Evolutionary conservation across 192 early-diverging fungal species (phyloP).

Genomic region (Backusella luteola): DNA sequence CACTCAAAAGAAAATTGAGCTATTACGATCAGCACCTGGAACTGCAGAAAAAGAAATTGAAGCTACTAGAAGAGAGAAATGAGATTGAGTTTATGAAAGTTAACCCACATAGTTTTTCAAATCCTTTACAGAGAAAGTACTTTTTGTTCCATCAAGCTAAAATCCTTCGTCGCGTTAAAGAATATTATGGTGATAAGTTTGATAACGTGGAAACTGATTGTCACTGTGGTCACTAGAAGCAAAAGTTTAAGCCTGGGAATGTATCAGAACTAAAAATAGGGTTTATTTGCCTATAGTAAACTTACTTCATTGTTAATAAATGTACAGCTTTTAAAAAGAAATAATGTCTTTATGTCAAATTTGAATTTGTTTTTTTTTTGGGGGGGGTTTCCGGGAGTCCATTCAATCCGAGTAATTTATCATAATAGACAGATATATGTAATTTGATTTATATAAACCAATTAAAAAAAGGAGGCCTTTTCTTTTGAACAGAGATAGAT

Average conservation of each 20-base stretch:
- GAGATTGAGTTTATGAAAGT: background rate
- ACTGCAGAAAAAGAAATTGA: background rate
- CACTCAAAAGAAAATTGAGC: background rate
- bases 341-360: background rate
- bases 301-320: background rate
- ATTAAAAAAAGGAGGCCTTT: too few species aligned
- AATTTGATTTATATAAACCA: too few species aligned
- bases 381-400: too few species aligned
- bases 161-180: background rate
- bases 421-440: too few species aligned
- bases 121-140: background rate
- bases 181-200: background rate
- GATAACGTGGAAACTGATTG: background rate
- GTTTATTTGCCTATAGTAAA: background rate
- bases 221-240: background rate
- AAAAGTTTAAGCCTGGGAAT: too few species aligned
- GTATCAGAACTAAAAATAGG: too few species aligned
- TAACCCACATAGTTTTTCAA: background rate
- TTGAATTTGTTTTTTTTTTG: background rate
- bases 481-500: too few species aligned
- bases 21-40: background rate
- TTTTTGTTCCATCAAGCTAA: background rate
- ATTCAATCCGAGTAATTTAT: too few species aligned
- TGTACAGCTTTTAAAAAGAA: background rate
- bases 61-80: background rate